These are phyloP conservation scores for Moesziomyces parantarcticus DNA, from an alignment of 1,284 basidiomycete species.

Conservation along the genomic window DNA sequence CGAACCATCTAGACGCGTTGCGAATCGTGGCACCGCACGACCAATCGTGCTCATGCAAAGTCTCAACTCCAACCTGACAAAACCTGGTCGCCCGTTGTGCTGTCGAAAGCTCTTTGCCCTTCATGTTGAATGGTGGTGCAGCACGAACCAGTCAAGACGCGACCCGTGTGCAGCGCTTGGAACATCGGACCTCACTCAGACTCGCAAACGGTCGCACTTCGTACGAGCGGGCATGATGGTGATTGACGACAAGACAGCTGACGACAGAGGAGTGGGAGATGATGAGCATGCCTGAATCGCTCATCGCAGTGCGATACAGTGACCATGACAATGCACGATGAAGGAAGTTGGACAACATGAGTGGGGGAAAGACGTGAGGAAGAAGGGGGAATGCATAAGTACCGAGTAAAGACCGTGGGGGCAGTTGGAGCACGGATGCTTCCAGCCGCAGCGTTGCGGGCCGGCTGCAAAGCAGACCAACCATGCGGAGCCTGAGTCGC, in stretches of 20 bases:
- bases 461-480: constrained; percentile 1
- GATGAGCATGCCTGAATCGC: not conserved
- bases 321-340: not conserved
- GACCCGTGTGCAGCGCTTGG: no score
- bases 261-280: not conserved
- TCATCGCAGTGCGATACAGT: no score
- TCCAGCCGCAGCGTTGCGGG: not conserved
- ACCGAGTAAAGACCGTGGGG: constrained; percentile 40
- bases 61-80: no score
- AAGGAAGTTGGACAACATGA: constrained; percentile 3
- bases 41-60: no score
- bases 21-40: no score
- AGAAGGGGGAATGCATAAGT: constrained; percentile 15
- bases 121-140: no score
- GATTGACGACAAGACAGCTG: not conserved
- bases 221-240: not conserved
- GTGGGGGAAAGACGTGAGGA: not conserved
- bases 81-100: no score
- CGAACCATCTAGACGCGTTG: no score
- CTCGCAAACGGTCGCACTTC: not conserved
- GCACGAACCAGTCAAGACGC: no score
- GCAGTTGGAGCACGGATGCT: constrained; percentile 29
- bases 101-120: no score
- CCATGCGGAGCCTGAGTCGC: not conserved
- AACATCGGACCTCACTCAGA: no score